These are phyloP conservation scores for Actinomortierella ambigua DNA, from an alignment of 371 early-diverging fungal genomes.

Conservation along the genomic window DNA sequence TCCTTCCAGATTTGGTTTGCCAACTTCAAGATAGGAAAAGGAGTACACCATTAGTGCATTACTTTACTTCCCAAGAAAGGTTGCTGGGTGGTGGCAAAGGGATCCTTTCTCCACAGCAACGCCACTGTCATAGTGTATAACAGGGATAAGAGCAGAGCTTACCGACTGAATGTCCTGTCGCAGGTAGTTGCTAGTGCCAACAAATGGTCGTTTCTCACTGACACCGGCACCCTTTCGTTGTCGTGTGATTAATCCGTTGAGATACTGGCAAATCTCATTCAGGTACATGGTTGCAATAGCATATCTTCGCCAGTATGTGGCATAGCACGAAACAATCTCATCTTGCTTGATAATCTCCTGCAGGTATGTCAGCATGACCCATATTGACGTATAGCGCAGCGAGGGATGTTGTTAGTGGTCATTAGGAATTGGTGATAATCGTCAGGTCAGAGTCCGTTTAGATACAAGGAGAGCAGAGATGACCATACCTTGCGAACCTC, in stretches of 20 bases:
- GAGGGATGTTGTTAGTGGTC: neutral
- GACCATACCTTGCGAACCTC: constrained; percentile 58
- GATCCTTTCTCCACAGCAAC: too few species aligned
- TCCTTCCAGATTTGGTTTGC: constrained; percentile 80
- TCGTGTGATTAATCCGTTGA: constrained; percentile 66
- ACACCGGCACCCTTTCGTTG: constrained; percentile 31
- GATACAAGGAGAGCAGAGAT: neutral
- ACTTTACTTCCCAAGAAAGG: too few species aligned
- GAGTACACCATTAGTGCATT: too few species aligned
- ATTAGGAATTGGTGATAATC: neutral
- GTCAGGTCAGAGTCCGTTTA: constrained; percentile 1
- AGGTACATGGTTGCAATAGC: constrained; percentile 66
- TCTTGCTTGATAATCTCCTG: constrained; percentile 66
- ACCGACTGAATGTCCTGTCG: constrained; percentile 75
- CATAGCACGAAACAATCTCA: constrained; percentile 76
- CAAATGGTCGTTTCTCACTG: constrained; percentile 50
- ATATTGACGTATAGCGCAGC: constrained; percentile 7
- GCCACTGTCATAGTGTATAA: too few species aligned
- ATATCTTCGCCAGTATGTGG: constrained; percentile 74
- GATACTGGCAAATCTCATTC: constrained; percentile 73
- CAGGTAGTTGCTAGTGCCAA: constrained; percentile 57
- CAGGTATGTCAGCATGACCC: neutral
- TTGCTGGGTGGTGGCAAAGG: too few species aligned
- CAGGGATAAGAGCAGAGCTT: constrained; percentile 29
- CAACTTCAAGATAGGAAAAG: constrained; percentile 59